Base-by-base conservation (phyloP, 352 stramenopile genomes). In the Globisporangium solare region DNA sequence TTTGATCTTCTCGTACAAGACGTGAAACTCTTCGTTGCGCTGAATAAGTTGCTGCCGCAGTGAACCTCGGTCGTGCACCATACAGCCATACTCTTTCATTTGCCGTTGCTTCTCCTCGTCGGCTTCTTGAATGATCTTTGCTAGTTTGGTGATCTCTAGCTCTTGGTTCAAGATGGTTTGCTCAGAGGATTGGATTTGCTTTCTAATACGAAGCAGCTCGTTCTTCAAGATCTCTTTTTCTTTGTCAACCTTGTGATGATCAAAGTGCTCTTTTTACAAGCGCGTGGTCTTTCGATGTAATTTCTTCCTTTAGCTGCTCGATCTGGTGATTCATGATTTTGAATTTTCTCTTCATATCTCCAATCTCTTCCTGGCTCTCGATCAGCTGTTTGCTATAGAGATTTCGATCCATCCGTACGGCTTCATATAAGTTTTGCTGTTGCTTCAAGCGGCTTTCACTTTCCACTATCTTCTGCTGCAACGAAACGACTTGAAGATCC, bases 341-440 rank as follows among this genome's bases (percentile, higher is more conserved):
- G 55, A 97, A 97, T 49, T 88, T 86, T 20, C 80, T 71, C 68
- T 96, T 96, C 78, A 97, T 90, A 39, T 90, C 75, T 20, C 69
- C 74, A 40, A 97, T 97, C 49, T 94, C 84, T 24, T 96, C 86
- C 56, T 97, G 83, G n/a, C 69, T 79, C 64, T 98, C 92, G 46
- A 97, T 93, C 32, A 98, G 68, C 50, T 96, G 90, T 66, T 98
- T 98, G 58, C 74, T 87, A 73, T 97, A 97, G 50, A 96, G 55
- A 58, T 98, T 98, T 6, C 88, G 76, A 55, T 98, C 95, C 37
- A 76, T 81, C 39, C 89, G 88, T 10, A 98, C 88, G 13, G 67
- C 74, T 51, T 98, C 94, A 67, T 98, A 98, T 22, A 97, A 60
- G 58, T 97, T 91, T 68, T 98, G 86, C 65, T 98, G 92, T 68